Evolutionary conservation across 1,284 basidiomycete species (phyloP).

Genomic region (Rhodotorula sp.): DNA sequence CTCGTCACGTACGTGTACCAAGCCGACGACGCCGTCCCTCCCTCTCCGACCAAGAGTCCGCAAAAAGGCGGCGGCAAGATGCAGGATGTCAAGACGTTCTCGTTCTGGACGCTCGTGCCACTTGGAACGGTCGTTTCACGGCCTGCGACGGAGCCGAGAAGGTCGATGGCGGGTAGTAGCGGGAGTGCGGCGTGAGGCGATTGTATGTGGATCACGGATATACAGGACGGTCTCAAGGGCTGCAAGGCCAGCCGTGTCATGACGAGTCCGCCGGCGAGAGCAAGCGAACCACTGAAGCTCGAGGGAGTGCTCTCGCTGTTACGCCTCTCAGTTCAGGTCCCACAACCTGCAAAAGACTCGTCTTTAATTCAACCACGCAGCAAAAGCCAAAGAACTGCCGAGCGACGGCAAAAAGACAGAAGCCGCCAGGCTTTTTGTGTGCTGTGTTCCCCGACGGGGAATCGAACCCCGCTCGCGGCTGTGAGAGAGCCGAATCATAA

Average conservation of each 20-base stretch:
- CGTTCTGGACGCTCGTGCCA: constrained; percentile 77
- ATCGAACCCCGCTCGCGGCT: constrained; percentile 37
- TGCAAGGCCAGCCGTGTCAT: too few species aligned
- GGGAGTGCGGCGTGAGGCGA: background rate
- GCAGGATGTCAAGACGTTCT: constrained; percentile 68
- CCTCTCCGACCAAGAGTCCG: constrained; percentile 55
- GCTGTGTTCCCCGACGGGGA: constrained; percentile 28
- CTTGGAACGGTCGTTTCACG: constrained; percentile 60
- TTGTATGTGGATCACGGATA: too few species aligned
- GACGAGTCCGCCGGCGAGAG: too few species aligned
- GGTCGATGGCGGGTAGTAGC: constrained; percentile 23
- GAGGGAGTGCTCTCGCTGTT: too few species aligned
- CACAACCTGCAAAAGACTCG: too few species aligned
- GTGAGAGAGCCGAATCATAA: constrained; percentile 37
- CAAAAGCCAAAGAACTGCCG: background rate
- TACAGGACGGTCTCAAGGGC: too few species aligned
- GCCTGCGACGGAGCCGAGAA: constrained; percentile 14
- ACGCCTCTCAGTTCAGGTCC: too few species aligned
- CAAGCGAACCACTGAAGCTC: too few species aligned
- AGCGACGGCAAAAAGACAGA: background rate
- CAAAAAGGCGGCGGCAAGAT: constrained; percentile 49
- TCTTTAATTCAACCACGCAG: too few species aligned
- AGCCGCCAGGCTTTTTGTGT: background rate
- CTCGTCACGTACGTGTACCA: constrained; percentile 87
- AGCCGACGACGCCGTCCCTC: constrained; percentile 62